A percentile compares a stretch with the other conserved stretches of the same genome.
Conservation (phyloP, 192 early-diverging fungal species). For the Backusella morwellensis region DNA sequence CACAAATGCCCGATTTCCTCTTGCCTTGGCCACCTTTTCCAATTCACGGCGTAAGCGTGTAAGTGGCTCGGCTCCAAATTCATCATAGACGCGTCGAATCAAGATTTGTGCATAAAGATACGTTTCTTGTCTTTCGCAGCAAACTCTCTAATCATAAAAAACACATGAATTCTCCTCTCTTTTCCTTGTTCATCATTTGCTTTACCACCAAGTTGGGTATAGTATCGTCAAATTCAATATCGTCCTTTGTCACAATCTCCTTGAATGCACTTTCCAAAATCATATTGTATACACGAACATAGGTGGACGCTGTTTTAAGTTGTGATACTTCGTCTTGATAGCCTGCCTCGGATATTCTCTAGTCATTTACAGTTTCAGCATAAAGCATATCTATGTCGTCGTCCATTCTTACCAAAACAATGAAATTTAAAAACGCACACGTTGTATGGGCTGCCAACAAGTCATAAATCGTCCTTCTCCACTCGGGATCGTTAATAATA, state of each 20-base stretch:
- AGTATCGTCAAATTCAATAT: conserved; percentile 50
- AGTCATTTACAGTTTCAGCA: not conserved
- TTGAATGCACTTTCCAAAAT: conserved; percentile 63
- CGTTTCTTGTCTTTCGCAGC: conserved; percentile 55
- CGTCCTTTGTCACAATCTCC: conserved; percentile 54
- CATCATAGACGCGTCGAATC: conserved; percentile 41
- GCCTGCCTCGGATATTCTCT: conserved; percentile 63
- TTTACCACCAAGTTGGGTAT: conserved; percentile 60
- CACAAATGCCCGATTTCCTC: conserved; percentile 35
- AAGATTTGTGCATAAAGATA: conserved; percentile 52
- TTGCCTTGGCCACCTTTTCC: conserved; percentile 40
- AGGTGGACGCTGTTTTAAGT: conserved; percentile 62
- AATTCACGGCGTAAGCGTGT: conserved; percentile 49
- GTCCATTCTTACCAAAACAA: conserved; percentile 18
- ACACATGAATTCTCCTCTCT: no score
- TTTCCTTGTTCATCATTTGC: not conserved
- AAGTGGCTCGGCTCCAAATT: conserved; percentile 38
- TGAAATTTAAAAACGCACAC: conserved; percentile 60
- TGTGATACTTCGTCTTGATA: conserved; percentile 65
- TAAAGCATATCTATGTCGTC: not conserved
- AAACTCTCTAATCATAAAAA: conserved; percentile 36
- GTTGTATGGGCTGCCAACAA: conserved; percentile 60
- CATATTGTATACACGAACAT: conserved; percentile 63
- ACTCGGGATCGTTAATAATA: conserved; percentile 59
- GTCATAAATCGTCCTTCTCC: conserved; percentile 67